Percentiles rank a stretch among this genome's conserved stretches.
phyloP scores from a whole-genome alignment of 2,329 filamentous ascomycete genomes.

The Elsinoe fawcettii region DNA sequence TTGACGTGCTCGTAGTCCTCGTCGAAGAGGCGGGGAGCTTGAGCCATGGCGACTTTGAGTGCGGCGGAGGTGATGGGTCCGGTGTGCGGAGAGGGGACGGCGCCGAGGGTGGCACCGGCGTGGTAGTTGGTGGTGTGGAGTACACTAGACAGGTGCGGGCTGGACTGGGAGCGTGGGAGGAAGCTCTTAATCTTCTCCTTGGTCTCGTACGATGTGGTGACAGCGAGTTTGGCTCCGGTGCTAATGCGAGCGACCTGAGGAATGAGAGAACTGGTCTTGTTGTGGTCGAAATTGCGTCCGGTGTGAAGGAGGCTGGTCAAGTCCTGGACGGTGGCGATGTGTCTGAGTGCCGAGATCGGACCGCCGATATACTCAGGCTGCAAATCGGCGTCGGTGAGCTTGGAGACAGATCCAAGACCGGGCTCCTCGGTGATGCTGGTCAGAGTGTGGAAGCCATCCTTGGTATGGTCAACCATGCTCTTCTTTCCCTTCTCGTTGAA shows the following conservation, averaged over 20 bases:
- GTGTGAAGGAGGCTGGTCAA: background rate
- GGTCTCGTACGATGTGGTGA: background rate
- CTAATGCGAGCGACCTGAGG: background rate
- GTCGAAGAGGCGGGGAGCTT: background rate
- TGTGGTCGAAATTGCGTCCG: background rate
- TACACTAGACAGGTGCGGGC: background rate
- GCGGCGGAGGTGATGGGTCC: background rate
- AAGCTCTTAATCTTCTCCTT: background rate
- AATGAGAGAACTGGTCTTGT: background rate
- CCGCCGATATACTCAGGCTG: background rate
- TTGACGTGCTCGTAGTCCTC: background rate
- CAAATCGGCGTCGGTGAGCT: background rate
- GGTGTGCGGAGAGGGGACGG: background rate
- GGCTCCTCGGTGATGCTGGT: background rate
- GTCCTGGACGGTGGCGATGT: background rate
- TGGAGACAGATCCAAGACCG: background rate
- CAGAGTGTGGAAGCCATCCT: background rate
- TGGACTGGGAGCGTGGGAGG: constrained; percentile 1
- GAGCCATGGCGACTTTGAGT: background rate
- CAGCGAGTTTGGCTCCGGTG: background rate
- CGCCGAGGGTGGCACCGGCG: background rate
- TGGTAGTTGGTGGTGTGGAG: background rate
- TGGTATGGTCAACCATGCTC: background rate
- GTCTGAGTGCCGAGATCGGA: background rate
- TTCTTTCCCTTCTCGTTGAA: constrained; percentile 2